Evolutionary conservation across 805 yeast species (phyloP).

Genomic region (Candida ponderosae): DNA sequence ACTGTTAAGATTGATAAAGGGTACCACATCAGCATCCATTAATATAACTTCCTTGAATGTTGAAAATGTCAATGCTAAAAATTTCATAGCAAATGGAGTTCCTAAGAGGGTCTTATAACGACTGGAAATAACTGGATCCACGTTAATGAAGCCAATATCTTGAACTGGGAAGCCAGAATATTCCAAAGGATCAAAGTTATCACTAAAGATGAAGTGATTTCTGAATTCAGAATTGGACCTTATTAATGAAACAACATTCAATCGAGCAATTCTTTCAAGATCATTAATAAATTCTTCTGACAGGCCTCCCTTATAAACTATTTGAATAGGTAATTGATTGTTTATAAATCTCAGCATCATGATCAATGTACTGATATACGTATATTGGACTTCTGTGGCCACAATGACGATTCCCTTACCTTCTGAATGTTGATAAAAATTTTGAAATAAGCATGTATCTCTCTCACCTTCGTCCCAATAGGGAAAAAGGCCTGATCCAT

Average conservation of each 20-base stretch:
- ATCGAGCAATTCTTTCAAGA: too few relatives aligned
- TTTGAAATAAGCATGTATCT: constrained; percentile 2
- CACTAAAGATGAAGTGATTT: neutral
- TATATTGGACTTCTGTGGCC: constrained; percentile 13
- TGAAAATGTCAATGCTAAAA: constrained; percentile 47
- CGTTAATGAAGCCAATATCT: constrained; percentile 21
- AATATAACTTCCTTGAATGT: constrained; percentile 43
- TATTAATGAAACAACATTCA: neutral
- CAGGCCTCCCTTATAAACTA: constrained; percentile 22
- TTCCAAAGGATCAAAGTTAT: neutral
- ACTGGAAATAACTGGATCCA: constrained; percentile 3
- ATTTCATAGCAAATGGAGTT: constrained; percentile 30
- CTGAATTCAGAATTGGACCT: neutral
- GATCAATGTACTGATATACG: constrained; percentile 16
- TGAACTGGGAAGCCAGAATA: constrained; percentile 8
- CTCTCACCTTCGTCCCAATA: neutral
- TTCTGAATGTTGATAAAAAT: constrained; percentile 3
- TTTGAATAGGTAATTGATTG: constrained; percentile 22
- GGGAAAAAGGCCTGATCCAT: neutral
- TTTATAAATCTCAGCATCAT: constrained; percentile 19
- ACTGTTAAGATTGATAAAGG: constrained; percentile 29
- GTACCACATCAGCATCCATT: constrained; percentile 47
- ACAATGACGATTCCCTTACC: constrained; percentile 26
- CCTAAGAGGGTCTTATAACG: constrained; percentile 15
- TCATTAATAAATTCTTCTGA: too few relatives aligned